Conservation (phyloP, 176 grass and related monocot genomes). For the barley (Hordeum vulgare) region DNA sequence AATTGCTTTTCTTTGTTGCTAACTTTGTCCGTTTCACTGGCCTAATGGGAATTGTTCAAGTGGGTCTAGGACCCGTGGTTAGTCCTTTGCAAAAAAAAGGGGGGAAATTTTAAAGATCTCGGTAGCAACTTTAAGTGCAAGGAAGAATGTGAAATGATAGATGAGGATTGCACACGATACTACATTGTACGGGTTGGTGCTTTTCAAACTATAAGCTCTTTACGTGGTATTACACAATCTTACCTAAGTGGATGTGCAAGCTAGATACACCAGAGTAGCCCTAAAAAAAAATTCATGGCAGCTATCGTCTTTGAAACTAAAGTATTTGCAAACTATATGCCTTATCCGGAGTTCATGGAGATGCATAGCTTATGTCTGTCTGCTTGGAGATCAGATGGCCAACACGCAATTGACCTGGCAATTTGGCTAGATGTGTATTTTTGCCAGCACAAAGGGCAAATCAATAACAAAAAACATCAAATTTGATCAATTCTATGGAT, state of each 20-base stretch:
- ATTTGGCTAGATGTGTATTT: not conserved
- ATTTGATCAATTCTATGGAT: not conserved
- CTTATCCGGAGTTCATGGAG: not conserved
- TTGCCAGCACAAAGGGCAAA: not conserved
- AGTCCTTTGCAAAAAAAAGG: not conserved
- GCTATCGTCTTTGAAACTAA: not conserved
- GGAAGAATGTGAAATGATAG: not conserved
- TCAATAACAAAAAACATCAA: not conserved
- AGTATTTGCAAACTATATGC: not conserved
- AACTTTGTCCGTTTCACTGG: not conserved
- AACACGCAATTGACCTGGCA: not conserved
- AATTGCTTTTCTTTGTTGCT: not conserved
- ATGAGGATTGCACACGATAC: not conserved
- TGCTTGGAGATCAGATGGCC: not conserved
- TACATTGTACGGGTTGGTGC: not conserved
- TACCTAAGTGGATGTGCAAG: not conserved
- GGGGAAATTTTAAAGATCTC: not conserved
- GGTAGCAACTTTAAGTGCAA: not conserved
- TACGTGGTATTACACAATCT: not conserved
- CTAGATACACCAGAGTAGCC: not conserved
- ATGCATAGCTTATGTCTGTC: not conserved
- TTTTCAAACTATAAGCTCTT: not conserved
- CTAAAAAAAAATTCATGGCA: not conserved
- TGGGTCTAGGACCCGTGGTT: not conserved
- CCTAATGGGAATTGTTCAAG: not conserved